phyloP scores from a whole-genome alignment of 1,139 yeast genomes.

The Meyerozyma elateridarum region DNA sequence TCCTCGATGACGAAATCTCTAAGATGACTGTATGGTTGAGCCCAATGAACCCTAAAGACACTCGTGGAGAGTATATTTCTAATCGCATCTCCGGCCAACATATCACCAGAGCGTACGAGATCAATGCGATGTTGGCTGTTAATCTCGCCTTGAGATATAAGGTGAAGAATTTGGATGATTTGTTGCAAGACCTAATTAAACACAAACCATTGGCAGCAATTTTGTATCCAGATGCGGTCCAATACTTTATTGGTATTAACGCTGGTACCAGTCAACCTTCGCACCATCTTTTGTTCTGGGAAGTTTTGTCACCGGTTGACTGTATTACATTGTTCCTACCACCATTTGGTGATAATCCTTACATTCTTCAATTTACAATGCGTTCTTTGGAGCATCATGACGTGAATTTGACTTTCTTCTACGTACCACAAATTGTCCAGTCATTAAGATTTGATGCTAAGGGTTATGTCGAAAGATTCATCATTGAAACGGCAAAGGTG shows the following conservation, averaged over 20 bases:
- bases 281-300: conserved; percentile 63
- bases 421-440: conserved; percentile 97
- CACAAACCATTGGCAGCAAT: conserved; percentile 60
- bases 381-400: conserved; percentile 86
- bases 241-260: conserved; percentile 46
- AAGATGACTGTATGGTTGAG: conserved; percentile 75
- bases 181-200: conserved; percentile 44
- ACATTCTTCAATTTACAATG: conserved; percentile 80
- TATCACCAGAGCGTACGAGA: conserved; percentile 52
- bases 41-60: conserved; percentile 51
- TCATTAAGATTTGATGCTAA: conserved; percentile 72
- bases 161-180: conserved; percentile 36
- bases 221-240: conserved; percentile 60
- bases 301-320: conserved; percentile 75
- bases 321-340: conserved; percentile 84
- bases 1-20: conserved; percentile 72
- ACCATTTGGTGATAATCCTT: conserved; percentile 62
- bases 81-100: conserved; percentile 31
- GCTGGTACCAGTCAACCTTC: conserved; percentile 37
- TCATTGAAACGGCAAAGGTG: conserved; percentile 87
- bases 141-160: conserved; percentile 61
- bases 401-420: conserved; percentile 85
- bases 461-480: conserved; percentile 86
- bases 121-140: conserved; percentile 73
- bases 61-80: conserved; percentile 32